Evolutionary conservation across 228 moss, liverwort and hornwort species (phyloP), one percentile per base, ranked within the genome.

Genomic region (Sphagnum magellanicum): DNA sequence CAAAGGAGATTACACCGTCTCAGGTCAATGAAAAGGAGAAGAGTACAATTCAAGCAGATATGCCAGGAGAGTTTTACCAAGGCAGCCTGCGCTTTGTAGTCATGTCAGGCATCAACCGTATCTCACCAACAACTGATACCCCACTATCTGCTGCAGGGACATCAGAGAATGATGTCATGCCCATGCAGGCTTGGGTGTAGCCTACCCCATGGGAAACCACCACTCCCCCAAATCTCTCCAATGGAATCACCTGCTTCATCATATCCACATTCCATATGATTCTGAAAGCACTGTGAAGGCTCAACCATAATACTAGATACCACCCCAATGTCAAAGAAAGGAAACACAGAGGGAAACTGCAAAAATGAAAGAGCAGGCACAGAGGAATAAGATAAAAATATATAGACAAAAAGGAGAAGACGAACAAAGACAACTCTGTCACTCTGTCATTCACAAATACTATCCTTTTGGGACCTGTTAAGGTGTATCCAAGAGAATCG

Each of bases 71-170:
- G n/a, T 61, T 65, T 75, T 88, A 90, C 83, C 91, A 88, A 57
- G 93, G 93, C 69, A 93, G 79, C 67, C 84, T 75, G 62, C 79
- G 77, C 60, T 84, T 81, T 17, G 97, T 97, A 5, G 79, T 74
- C 0, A 74, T 68, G 72, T 98, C 98, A 10, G 98, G 93, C 83
- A 98, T 81, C 71, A 98, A 74, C 17, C 98, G 89, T 65, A 98
- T 84, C 73, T 93, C 98, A 51, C 93, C 98, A 15, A 81, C 59
- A 16, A 73, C 88, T 55, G 85, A 61, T 17, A 93, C 74, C 62
- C 98, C 93, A 76, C 83, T 84, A 68, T 85, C 85, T 10, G 72
- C 50, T 5, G 90, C 94, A 47, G 90, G 88, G 8, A 74, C 5
- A 67, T 98, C 98, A 52, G 77, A 53, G 68, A 76, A 79, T 4